Evolutionary conservation across 495 filamentous ascomycete species (phyloP).

Genomic region (Annulohypoxylon maeteangense): DNA sequence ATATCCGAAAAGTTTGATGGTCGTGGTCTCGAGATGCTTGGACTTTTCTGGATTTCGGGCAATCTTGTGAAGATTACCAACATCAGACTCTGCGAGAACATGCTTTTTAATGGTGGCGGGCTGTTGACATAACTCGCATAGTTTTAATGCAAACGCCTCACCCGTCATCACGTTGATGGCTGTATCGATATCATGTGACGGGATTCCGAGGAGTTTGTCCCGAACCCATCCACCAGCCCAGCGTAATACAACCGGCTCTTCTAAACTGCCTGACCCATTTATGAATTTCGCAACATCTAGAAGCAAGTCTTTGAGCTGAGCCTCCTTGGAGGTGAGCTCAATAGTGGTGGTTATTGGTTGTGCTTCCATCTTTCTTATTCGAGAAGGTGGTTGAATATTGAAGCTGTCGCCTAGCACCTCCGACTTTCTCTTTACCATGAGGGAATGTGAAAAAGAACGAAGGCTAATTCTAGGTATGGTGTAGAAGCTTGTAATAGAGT

Average conservation of each 20-base stretch:
- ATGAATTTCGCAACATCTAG: conserved; percentile 79
- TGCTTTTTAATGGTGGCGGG: conserved; percentile 55
- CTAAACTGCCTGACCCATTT: conserved; percentile 59
- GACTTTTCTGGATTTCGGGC: conserved; percentile 95
- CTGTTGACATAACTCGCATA: conserved; percentile 63
- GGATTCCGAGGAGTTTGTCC: conserved; percentile 87
- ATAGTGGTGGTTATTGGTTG: conserved; percentile 56
- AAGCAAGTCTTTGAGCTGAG: conserved; percentile 73
- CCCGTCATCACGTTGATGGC: conserved; percentile 97
- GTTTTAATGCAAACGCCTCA: conserved; percentile 77
- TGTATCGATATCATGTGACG: conserved; percentile 92
- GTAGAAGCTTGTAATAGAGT: background rate
- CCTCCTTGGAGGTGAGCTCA: conserved; percentile 72
- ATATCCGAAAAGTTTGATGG: conserved; percentile 83
- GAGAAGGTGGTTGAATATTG: conserved; percentile 22
- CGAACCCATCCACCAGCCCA: conserved; percentile 99
- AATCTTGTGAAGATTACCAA: conserved; percentile 77
- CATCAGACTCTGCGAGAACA: conserved; percentile 62
- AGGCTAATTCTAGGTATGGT: conserved; percentile 4
- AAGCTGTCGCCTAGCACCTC: conserved; percentile 31
- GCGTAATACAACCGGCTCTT: conserved; percentile 72
- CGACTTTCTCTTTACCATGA: conserved; percentile 46
- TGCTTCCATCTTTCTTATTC: conserved; percentile 42
- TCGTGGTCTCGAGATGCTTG: conserved; percentile 95
- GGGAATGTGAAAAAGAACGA: conserved; percentile 1